phyloP scores from a whole-genome alignment of 1,284 basidiomycete species.

The Ceratobasidium papillatum region DNA sequence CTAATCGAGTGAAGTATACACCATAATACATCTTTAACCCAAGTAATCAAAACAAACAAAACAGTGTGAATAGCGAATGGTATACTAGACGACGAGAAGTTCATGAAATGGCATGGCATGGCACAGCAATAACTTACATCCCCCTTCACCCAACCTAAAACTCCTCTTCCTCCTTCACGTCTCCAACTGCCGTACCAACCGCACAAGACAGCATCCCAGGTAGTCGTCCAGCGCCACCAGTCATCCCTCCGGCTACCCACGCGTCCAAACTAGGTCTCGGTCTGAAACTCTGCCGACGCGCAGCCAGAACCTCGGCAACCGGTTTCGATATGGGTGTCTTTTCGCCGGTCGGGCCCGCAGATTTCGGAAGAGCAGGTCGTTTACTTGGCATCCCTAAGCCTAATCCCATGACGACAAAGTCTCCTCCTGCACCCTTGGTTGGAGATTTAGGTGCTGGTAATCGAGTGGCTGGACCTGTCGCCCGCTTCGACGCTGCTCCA shows the following conservation, averaged over 20 bases:
- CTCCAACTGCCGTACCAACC: neutral
- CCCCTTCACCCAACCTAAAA: neutral
- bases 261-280: conserved; percentile 32
- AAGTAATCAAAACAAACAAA: conserved; percentile 7
- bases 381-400: neutral
- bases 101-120: conserved; percentile 3
- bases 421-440: neutral
- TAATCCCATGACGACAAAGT: conserved; percentile 26
- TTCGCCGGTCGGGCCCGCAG: neutral
- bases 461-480: neutral
- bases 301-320: conserved; percentile 17
- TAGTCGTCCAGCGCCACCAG: conserved; percentile 8
- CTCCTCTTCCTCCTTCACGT: conserved; percentile 29
- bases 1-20: neutral
- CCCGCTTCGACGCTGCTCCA: neutral
- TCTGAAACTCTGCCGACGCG: conserved; percentile 35
- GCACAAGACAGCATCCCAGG: conserved; percentile 26
- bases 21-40: conserved; percentile 1
- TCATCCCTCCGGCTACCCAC: conserved; percentile 22
- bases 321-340: conserved; percentile 12
- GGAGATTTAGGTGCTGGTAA: conserved; percentile 1
- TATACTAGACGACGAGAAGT: neutral
- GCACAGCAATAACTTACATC: neutral
- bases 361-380: neutral
- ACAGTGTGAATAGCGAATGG: conserved; percentile 1